These are phyloP conservation scores for Trypanosoma grayi DNA, from an alignment of 208 protist genomes.

Conservation along the genomic window DNA sequence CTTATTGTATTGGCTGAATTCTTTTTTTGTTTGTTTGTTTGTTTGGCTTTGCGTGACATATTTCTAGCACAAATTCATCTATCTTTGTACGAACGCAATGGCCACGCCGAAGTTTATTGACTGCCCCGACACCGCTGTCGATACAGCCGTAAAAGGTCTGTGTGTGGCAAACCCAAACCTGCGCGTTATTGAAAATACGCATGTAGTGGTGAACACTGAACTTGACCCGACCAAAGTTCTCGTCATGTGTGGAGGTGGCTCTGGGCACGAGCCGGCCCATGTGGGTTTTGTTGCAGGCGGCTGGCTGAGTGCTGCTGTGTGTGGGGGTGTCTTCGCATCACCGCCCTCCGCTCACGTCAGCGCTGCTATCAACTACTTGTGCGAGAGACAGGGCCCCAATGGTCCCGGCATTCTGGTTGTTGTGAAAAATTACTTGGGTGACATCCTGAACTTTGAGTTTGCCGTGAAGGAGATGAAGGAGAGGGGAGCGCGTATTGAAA, in stretches of 20 bases:
- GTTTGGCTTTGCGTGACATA: neutral
- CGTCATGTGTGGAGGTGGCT: conserved; percentile 83
- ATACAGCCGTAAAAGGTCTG: conserved; percentile 31
- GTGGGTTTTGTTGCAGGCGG: conserved; percentile 79
- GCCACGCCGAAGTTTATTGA: conserved; percentile 53
- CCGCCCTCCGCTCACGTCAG: conserved; percentile 65
- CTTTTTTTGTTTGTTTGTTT: conserved; percentile 10
- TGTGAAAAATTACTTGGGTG: conserved; percentile 93
- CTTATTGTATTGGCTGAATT: neutral
- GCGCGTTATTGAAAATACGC: conserved; percentile 42
- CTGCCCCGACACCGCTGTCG: conserved; percentile 35
- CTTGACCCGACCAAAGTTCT: conserved; percentile 55
- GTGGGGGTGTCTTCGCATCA: conserved; percentile 87
- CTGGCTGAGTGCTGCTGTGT: conserved; percentile 91
- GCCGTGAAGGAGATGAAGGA: conserved; percentile 64
- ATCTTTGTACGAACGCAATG: conserved; percentile 1
- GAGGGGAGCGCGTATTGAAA: conserved; percentile 54
- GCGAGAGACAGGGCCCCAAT: conserved; percentile 35
- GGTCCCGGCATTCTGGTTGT: conserved; percentile 79
- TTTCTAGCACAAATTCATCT: neutral
- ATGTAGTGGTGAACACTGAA: conserved; percentile 38
- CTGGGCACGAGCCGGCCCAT: conserved; percentile 90
- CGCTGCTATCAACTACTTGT: conserved; percentile 74
- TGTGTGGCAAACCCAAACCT: conserved; percentile 35
- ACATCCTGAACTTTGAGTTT: conserved; percentile 87